Evolutionary conservation across 1,284 basidiomycete genomes (phyloP).

Genomic region (Dichomitus squalens): DNA sequence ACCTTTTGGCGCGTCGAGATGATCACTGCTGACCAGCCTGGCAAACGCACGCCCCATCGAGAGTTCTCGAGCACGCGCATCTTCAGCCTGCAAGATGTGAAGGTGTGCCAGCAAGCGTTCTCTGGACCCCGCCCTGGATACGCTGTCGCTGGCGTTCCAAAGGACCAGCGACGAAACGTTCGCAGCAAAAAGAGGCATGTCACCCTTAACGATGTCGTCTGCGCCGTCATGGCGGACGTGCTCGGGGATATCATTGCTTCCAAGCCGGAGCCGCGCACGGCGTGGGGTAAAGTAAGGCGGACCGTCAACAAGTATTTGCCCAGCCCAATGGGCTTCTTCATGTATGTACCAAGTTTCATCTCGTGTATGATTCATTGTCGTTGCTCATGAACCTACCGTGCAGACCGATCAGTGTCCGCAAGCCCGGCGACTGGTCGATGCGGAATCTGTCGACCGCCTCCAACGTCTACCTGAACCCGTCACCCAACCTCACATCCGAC

Average conservation of each 20-base stretch:
- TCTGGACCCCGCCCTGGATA: constrained; percentile 28
- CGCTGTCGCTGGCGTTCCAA: constrained; percentile 25
- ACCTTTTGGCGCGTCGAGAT: constrained; percentile 34
- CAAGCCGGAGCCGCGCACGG: constrained; percentile 18
- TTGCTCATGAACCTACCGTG: neutral
- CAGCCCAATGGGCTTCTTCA: constrained; percentile 29
- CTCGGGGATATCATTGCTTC: constrained; percentile 25
- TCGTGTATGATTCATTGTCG: neutral
- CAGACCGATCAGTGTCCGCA: constrained; percentile 32
- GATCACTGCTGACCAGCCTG: constrained; percentile 26
- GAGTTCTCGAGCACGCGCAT: constrained; percentile 32
- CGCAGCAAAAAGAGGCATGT: constrained; percentile 27
- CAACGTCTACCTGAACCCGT: constrained; percentile 28
- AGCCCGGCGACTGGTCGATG: constrained; percentile 33
- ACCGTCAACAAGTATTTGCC: constrained; percentile 23
- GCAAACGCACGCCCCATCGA: constrained; percentile 20
- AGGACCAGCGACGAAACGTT: constrained; percentile 21
- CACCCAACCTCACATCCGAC: constrained; percentile 8
- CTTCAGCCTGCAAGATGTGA: constrained; percentile 32
- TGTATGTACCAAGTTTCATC: constrained; percentile 18
- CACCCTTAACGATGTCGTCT: constrained; percentile 36
- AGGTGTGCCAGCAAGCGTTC: constrained; percentile 34
- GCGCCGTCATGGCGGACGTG: constrained; percentile 34
- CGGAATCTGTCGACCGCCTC: constrained; percentile 31
- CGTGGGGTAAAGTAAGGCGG: constrained; percentile 13